phyloP scores from a whole-genome alignment of 371 early-diverging fungal species.

The Funneliformis caledonium region DNA sequence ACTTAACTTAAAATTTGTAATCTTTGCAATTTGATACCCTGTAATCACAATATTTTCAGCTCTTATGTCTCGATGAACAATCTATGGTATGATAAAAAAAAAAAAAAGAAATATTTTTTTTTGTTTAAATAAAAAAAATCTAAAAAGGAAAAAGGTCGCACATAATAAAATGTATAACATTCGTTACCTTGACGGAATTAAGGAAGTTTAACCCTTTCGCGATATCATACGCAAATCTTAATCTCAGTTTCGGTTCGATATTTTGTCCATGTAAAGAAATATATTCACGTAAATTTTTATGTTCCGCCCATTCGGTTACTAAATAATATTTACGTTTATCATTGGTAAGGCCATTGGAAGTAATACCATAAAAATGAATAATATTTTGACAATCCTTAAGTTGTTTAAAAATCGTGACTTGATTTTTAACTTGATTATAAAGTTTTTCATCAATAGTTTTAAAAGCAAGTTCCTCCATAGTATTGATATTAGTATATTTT shows the following conservation, averaged over 20 bases:
- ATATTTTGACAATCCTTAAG: constrained; percentile 15
- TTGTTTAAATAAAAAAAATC: not conserved
- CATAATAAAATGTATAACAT: not conserved
- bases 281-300: constrained; percentile 13
- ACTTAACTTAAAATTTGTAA: constrained; percentile 25
- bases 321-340: not conserved
- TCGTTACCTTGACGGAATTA: not conserved
- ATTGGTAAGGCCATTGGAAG: not conserved
- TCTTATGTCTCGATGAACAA: constrained; percentile 16
- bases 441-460: not conserved
- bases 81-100: not conserved
- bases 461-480: not conserved
- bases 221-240: constrained; percentile 1
- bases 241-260: not conserved
- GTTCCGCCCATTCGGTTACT: constrained; percentile 27
- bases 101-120: too few species aligned
- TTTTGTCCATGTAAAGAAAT: not conserved
- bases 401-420: constrained; percentile 24
- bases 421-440: not conserved
- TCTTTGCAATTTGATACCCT: not conserved
- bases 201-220: not conserved
- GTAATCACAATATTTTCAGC: not conserved
- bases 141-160: not conserved
- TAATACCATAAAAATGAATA: not conserved
- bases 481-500: not conserved